Conservation (phyloP, 371 early-diverging fungal genomes). For the Capillidium rhysosporum region DNA sequence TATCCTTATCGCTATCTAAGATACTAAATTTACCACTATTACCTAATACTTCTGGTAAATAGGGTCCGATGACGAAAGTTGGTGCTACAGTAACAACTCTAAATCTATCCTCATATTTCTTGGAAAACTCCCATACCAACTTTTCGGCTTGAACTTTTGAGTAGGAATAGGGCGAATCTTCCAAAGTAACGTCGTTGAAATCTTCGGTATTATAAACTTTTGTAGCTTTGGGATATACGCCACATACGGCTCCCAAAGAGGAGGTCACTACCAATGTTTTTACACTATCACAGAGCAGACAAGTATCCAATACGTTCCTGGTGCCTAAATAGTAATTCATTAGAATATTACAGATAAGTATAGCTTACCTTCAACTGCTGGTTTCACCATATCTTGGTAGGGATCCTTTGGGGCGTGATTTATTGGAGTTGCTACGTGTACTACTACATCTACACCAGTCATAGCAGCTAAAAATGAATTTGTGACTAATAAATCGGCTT, state of each 20-base stretch:
- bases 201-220: not conserved
- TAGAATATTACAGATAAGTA: not conserved
- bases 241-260: not conserved
- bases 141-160: not conserved
- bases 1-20: no score
- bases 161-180: not conserved
- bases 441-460: not conserved
- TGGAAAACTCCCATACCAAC: not conserved
- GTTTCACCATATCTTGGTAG: not conserved
- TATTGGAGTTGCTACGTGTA: not conserved
- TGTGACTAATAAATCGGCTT: not conserved
- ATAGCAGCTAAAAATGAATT: not conserved
- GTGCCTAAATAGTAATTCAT: not conserved
- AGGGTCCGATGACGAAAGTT: no score
- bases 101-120: not conserved
- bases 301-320: not conserved
- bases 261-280: not conserved
- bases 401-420: not conserved
- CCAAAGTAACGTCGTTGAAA: not conserved
- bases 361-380: not conserved
- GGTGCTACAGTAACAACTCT: not conserved
- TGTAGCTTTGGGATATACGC: not conserved
- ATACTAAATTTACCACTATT: no score
- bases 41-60: no score
- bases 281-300: not conserved